Evolutionary conservation across 768 basidiomycete species (phyloP).

Genomic region (Amanita subjunquillea): DNA sequence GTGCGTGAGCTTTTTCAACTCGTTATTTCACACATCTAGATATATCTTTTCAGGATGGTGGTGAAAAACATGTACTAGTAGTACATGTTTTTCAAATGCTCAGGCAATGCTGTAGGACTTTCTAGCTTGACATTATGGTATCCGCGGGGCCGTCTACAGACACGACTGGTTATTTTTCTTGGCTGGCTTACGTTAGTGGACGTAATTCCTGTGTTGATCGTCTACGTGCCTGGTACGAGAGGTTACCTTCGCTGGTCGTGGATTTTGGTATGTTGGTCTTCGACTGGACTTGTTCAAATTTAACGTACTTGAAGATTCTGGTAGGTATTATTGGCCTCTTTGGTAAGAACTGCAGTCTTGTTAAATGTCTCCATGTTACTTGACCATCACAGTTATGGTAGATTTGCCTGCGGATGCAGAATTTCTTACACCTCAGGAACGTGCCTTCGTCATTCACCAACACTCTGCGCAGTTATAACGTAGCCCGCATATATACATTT

Average conservation of each 20-base stretch:
- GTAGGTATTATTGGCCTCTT: conserved; percentile 47
- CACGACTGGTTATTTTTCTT: conserved; percentile 51
- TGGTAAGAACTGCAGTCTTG: conserved; percentile 18
- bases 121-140: conserved; percentile 55
- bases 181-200: conserved; percentile 58
- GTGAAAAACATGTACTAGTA: too few relatives aligned
- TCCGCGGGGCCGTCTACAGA: conserved; percentile 48
- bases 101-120: too few relatives aligned
- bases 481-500: too few relatives aligned
- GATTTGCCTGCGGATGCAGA: conserved; percentile 51
- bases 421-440: conserved; percentile 58
- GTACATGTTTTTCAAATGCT: conserved; percentile 23
- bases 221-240: conserved; percentile 37
- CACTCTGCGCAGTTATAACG: too few relatives aligned
- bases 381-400: conserved; percentile 35
- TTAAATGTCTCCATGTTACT: background rate
- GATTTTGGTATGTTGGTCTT: conserved; percentile 46
- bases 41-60: conserved; percentile 29
- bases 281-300: background rate
- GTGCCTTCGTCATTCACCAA: conserved; percentile 36
- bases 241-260: conserved; percentile 55
- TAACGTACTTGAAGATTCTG: conserved; percentile 30
- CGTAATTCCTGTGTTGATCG: conserved; percentile 51
- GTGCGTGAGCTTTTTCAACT: conserved; percentile 20
- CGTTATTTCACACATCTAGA: background rate